Conservation (phyloP, 208 protist genomes). For the Leptomonas seymouri region DNA sequence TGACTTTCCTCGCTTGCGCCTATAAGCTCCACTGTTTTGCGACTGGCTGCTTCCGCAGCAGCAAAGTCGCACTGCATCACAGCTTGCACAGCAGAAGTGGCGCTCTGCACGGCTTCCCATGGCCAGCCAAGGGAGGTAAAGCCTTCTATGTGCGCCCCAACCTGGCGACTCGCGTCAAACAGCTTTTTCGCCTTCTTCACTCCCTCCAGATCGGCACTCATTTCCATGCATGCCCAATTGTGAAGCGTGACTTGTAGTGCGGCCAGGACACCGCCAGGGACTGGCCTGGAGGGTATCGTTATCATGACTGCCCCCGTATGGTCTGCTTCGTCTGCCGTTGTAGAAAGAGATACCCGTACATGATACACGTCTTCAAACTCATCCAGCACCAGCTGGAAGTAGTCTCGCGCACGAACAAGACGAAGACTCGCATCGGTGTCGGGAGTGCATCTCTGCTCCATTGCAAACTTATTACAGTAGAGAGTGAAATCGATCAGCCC, state of each 20-base stretch:
- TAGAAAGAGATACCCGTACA: background rate
- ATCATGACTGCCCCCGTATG: background rate
- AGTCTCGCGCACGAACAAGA: slow-evolving; percentile 22
- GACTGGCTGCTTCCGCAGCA: slow-evolving; percentile 18
- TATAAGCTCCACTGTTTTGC: slow-evolving; percentile 11
- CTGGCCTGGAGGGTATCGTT: background rate
- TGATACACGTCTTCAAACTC: slow-evolving; percentile 19
- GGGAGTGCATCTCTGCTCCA: background rate
- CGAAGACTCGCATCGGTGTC: background rate
- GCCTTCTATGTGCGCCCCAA: slow-evolving; percentile 16
- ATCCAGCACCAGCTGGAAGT: slow-evolving; percentile 31
- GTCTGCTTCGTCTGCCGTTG: background rate
- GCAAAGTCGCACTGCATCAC: slow-evolving; percentile 33
- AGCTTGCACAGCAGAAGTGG: slow-evolving; percentile 24
- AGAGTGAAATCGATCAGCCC: slow-evolving; percentile 32
- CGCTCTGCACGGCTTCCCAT: slow-evolving; percentile 15
- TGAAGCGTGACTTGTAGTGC: slow-evolving; percentile 55
- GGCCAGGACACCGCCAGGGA: slow-evolving; percentile 34
- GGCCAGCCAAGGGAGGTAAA: background rate
- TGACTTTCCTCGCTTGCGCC: background rate
- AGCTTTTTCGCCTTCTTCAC: slow-evolving; percentile 11
- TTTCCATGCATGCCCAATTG: slow-evolving; percentile 64
- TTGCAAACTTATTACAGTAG: slow-evolving; percentile 34
- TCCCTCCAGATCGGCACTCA: slow-evolving; percentile 13
- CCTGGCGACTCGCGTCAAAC: slow-evolving; percentile 1